Base-by-base conservation (phyloP, 1,284 basidiomycete species). In the Irpex sp. region DNA sequence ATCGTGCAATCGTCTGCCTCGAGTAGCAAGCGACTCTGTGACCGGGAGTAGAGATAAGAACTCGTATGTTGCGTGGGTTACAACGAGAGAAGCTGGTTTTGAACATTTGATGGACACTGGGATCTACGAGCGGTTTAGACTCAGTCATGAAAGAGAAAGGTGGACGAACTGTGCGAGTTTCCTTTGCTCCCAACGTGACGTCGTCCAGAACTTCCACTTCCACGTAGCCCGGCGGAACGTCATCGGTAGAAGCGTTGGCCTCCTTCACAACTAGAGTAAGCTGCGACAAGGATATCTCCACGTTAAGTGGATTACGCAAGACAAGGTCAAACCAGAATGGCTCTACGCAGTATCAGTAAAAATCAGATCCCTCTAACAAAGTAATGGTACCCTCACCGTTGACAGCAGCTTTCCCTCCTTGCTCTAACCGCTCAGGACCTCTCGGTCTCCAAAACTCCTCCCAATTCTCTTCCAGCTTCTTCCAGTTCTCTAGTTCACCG, bases 251-350 rank as follows among this genome's bases (percentile, higher is more conserved):
- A 1, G 68, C 67, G 31, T 68, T 71, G 2, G 75, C 71, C 57
- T 84, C 84, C 65, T 78, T 71, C 4, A 89, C 77, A 3, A 77
- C 66, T 11, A 91, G 72, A 0, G 87, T 85, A 60, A 93, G 64
- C 64, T 87, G 81, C 0, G 85, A 80, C 26, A 93, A 70, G 57
- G 80, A 85, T 15, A 93, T 79, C 60, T 91, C 90, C 6, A 88
- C 80, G 64, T 89, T 82, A 44, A 93, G 73, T 8, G 91, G 89
- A 72, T 93, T 93, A 51, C 75, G 79, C 64, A 93, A 62, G 6
- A 79, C 79, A 21, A 93, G 68, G 66, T 93, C 91, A 36, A 93
- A 77, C 87, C 88, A 92, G 70, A 93, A 92, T 2, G 78, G 76
- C 74, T 93, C 92, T 93, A 66, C 15, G 65, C 59, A 58, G 40